A percentile compares a stretch with the other conserved stretches of the same genome.
Evolutionary conservation across 352 stramenopile species (phyloP).

Genomic region (Elongisporangium undulatum): DNA sequence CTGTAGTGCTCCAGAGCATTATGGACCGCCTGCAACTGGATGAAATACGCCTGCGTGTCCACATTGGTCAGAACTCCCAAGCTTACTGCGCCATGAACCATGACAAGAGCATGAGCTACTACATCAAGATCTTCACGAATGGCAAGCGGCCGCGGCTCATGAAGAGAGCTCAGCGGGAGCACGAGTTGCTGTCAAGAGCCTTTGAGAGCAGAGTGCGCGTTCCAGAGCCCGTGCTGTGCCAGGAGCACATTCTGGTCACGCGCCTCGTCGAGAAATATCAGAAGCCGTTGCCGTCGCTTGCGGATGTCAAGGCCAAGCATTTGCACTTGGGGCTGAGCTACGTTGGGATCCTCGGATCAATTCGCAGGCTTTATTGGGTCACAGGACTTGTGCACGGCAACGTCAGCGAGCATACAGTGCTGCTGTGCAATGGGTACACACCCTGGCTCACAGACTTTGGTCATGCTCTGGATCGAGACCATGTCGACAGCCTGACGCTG

Average conservation of each 20-base stretch:
- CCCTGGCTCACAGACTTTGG: slow-evolving; percentile 87
- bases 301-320: slow-evolving; percentile 29
- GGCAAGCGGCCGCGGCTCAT: slow-evolving; percentile 54
- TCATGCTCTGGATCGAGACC: slow-evolving; percentile 57
- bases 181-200: slow-evolving; percentile 32
- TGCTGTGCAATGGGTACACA: slow-evolving; percentile 44
- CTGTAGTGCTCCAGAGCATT: slow-evolving; percentile 42
- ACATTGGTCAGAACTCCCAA: slow-evolving; percentile 38
- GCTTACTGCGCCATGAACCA: slow-evolving; percentile 44
- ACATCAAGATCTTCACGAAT: slow-evolving; percentile 52
- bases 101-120: slow-evolving; percentile 25
- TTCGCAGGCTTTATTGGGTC: slow-evolving; percentile 44
- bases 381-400: slow-evolving; percentile 51
- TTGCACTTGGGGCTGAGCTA: slow-evolving; percentile 36
- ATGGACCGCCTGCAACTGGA: slow-evolving; percentile 32
- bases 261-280: slow-evolving; percentile 43
- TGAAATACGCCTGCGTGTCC: slow-evolving; percentile 31
- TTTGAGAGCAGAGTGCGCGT: slow-evolving; percentile 21
- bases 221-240: slow-evolving; percentile 32
- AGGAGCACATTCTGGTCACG: slow-evolving; percentile 49
- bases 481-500: slow-evolving; percentile 40
- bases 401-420: slow-evolving; percentile 60
- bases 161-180: slow-evolving; percentile 40
- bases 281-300: slow-evolving; percentile 24
- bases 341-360: slow-evolving; percentile 28